Evolutionary conservation across 352 stramenopile genomes (phyloP).

Genomic region (Pythium chondricola): DNA sequence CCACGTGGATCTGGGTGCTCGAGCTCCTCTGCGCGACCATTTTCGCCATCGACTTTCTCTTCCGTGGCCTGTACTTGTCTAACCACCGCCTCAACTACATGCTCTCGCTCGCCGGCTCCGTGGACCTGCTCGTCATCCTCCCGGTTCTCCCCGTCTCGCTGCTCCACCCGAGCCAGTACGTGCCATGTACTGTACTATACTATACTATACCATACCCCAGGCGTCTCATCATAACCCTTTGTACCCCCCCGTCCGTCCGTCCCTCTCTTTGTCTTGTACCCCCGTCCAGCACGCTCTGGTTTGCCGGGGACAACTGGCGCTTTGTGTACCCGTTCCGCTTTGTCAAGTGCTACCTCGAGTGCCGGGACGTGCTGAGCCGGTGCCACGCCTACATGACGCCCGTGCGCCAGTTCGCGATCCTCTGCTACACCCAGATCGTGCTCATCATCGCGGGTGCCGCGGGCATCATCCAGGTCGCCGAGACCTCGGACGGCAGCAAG

Average conservation of each 20-base stretch:
- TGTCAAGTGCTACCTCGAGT: constrained; percentile 74
- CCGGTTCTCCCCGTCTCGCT: constrained; percentile 75
- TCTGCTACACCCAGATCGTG: constrained; percentile 80
- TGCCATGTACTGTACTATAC: too few species aligned
- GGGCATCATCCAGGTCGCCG: constrained; percentile 80
- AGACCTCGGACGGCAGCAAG: constrained; percentile 58
- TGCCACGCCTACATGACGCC: constrained; percentile 78
- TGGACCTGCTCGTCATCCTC: constrained; percentile 58
- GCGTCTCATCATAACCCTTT: too few species aligned
- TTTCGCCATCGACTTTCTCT: constrained; percentile 64
- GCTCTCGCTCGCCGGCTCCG: constrained; percentile 45
- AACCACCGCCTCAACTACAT: constrained; percentile 61
- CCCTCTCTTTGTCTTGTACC: too few species aligned
- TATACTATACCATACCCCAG: too few species aligned
- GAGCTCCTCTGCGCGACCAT: constrained; percentile 61
- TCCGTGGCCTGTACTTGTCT: constrained; percentile 65
- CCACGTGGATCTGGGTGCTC: constrained; percentile 53
- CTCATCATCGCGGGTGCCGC: constrained; percentile 71
- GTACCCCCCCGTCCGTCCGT: too few species aligned
- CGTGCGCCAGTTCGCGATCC: constrained; percentile 68
- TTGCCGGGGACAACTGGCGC: constrained; percentile 63
- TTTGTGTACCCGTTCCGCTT: constrained; percentile 84
- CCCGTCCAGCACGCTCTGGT: constrained; percentile 74
- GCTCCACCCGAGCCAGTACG: constrained; percentile 67
- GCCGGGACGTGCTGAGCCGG: constrained; percentile 65